phyloP scores from a whole-genome alignment of 495 filamentous ascomycete genomes.

The Amniculicola lignicola region DNA sequence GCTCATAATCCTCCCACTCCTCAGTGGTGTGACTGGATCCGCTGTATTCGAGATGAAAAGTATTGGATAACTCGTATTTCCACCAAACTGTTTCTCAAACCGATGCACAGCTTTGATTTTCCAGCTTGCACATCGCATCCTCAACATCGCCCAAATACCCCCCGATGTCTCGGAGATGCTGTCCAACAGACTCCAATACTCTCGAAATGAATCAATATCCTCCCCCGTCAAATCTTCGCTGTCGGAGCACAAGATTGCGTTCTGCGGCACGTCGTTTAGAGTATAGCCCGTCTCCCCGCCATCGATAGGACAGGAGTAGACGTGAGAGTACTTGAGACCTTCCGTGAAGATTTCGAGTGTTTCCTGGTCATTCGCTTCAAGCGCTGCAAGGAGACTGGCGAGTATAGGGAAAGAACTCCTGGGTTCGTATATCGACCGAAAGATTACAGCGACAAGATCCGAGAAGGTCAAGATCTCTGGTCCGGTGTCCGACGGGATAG shows the following conservation, averaged over 20 bases:
- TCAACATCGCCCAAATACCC: slow-evolving; percentile 56
- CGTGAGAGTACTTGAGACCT: slow-evolving; percentile 34
- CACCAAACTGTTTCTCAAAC: slow-evolving; percentile 48
- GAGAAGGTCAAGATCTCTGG: slow-evolving; percentile 40
- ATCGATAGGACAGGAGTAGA: slow-evolving; percentile 30
- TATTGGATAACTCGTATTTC: slow-evolving; percentile 53
- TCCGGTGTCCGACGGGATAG: slow-evolving; percentile 39
- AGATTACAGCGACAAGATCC: slow-evolving; percentile 41
- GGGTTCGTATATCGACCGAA: slow-evolving; percentile 57
- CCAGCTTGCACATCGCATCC: slow-evolving; percentile 51
- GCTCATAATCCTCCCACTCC: slow-evolving; percentile 49
- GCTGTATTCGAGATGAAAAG: slow-evolving; percentile 55
- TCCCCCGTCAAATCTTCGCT: slow-evolving; percentile 46
- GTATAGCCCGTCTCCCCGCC: not conserved
- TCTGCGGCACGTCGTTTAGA: slow-evolving; percentile 42
- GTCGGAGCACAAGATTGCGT: slow-evolving; percentile 65
- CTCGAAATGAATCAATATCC: slow-evolving; percentile 46
- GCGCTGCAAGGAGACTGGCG: slow-evolving; percentile 52
- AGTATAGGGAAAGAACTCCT: slow-evolving; percentile 55
- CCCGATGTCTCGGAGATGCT: slow-evolving; percentile 52
- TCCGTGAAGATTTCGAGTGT: slow-evolving; percentile 46
- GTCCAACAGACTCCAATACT: slow-evolving; percentile 47
- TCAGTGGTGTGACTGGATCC: slow-evolving; percentile 56
- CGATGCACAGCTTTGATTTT: slow-evolving; percentile 57
- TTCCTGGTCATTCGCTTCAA: slow-evolving; percentile 53